Base-by-base conservation (phyloP, 306 rosid genomes). In the Corylus heterophylla region DNA sequence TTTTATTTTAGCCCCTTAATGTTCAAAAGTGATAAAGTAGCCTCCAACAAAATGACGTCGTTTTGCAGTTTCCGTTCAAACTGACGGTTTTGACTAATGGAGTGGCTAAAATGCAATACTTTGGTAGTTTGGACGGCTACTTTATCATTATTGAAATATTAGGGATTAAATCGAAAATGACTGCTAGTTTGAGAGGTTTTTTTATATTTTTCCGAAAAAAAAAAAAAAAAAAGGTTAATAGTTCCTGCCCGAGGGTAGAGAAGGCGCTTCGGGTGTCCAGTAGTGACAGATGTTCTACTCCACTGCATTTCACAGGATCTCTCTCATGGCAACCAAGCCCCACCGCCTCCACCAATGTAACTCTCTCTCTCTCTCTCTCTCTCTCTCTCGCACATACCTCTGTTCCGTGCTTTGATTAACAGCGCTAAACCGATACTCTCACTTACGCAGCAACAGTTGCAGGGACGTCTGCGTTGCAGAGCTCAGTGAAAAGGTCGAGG, bases 261-360 rank as follows among this genome's bases (percentile, higher is more conserved):
- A 37, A 25, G 48, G 68, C 22, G 11, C 3, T 9, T 3, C 0
- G 3, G 39, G 67, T 35, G 55, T 62, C 35, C 59, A 1, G 67
- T 67, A 42, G 14, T 16, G 22, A 58, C 84, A 29, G 25, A 92
- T 89, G 95, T 82, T 71, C 79, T 78, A 75, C 78, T 75, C 69
- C 31, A 50, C 51, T 39, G 64, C 82, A 50, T 25, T 88, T 8
- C 81, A 31, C 49, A 86, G 83, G 62, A 6, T 82, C 42, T 71
- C 82, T 69, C 84, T 85, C 71, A 85, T 89, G 89, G 89, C 97
- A 17, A 72, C 89, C 48, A 90, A 90, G 82, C 71, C 94, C 79
- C 92, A 83, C 18, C 86, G 85, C 76, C 80, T 89, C 52, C 92
- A 80, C 12, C 85, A 49, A 55, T 13, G 94, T 92, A 75, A 11